Evolutionary conservation across 345 rosid genomes (phyloP), one percentile per base, ranked within the genome.

Genomic region (Eucalyptus cloeziana): DNA sequence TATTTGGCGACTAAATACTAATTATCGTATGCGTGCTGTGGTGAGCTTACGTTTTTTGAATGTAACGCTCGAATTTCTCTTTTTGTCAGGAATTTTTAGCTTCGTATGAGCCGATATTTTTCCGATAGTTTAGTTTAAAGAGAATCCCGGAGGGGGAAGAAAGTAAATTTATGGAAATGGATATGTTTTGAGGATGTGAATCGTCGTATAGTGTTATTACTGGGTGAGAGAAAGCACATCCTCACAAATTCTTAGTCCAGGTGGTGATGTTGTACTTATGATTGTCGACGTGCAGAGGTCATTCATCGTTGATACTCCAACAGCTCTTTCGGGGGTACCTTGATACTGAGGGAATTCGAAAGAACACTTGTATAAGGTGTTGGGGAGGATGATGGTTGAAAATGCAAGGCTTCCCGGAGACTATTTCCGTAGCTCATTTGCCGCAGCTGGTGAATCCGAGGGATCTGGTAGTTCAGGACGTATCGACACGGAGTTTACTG

Each of bases 391-490:
- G 92, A 94, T 96, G 95, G 94, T 87, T 51, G 94, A 92, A 90
- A 94, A 89, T 92, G 95, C 92, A 88, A 93, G 92, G 86, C 92
- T 94, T 86, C 90, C 92, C 3, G 95, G 95, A 87, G 94, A 94
- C 44, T 96, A 93, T 92, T 92, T 92, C 69, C 90, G 89, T 79
- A 94, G 87, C 89, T 86, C 93, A 40, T 93, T 92, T 87, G 94
- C 91, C 71, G 93, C 96, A 9, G 94, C 92, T 62, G 96, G 94
- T 91, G 98, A 98, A 88, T 98, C 96, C 1, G 96, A 97, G 92
- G 99, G 96, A 37, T 94, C 95, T 93, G 99, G 98, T 80, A 94
- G 96, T 91, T 96, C 95, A 1, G 97, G 96, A 40, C 95, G 94
- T 86, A 93, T 94, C 81, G 98, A 95, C 83, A 92, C 93, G 2